Base-by-base conservation (phyloP, 1,284 basidiomycete genomes). In the Papiliotrema laurentii region DNA sequence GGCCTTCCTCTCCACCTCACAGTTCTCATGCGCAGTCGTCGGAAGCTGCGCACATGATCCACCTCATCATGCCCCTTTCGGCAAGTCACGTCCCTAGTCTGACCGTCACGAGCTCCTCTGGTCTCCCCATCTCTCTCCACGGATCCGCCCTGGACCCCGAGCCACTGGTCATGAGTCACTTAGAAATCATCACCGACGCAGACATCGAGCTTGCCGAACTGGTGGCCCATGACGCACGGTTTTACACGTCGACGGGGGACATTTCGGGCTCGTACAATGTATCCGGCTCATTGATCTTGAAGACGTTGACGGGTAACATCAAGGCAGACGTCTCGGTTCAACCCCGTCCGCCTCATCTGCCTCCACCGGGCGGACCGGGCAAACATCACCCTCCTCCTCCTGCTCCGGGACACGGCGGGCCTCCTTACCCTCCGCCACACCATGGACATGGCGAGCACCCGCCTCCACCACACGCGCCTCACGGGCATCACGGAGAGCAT, bases 181-280 rank as follows among this genome's bases (percentile, higher is more conserved):
- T 45, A 19, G 16, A 7, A 13, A 35, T 45, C 30, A 10, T 25
- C 16, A 35, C 34, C 9, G 43, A 45, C 6, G 30, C 11, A 24
- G 30, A 34, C 14, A 13, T 27, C 16, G 30, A 11, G 7, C 26
- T 45, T n/a, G 31, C 18, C 10, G 33, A 24, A n/a, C 2, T 45
- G 9, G n/a, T 35, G 1, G 33, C 33, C 16, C 9, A 35, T 5
- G 11, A 21, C 11, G 34, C 34, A 7, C 35, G 54, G 16, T 28
- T 64, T 44, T 43, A 59, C 45, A 51, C 55, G 19, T 34, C 43
- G 27, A 39, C 30, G 1, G 60, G 61, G 10, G 37, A 45, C 31
- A 54, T 69, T 28, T 47, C 35, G 1, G 67, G 67, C 14, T 56
- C 46, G 3, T 69, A 59, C 55, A 66, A 66, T 45, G 64, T 69